phyloP scores from a whole-genome alignment of 768 basidiomycete genomes.

The Leccinum sublutescens region DNA sequence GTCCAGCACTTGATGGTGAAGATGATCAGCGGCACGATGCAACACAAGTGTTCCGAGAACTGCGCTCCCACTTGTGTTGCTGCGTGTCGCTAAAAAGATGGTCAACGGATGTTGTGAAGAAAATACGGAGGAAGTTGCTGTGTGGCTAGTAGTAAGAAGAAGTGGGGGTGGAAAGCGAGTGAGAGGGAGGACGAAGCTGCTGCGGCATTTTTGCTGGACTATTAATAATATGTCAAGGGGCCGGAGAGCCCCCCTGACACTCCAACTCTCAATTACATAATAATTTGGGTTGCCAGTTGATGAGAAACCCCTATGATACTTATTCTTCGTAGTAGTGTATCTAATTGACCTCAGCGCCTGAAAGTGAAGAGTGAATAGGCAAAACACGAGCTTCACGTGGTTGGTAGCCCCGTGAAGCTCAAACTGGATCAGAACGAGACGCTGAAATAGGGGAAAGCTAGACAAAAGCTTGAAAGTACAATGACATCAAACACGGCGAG shows the following conservation, averaged over 20 bases:
- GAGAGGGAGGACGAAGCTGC: not conserved
- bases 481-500: too few species aligned
- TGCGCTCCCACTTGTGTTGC: conserved; percentile 42
- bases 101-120: not conserved
- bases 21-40: conserved; percentile 12
- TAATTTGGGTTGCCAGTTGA: too few species aligned
- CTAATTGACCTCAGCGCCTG: too few species aligned
- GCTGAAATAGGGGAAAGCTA: too few species aligned
- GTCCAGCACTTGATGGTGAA: not conserved
- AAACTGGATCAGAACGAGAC: too few species aligned
- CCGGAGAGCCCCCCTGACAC: not conserved
- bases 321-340: too few species aligned
- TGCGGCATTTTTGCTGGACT: conserved; percentile 42
- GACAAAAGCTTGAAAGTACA: too few species aligned
- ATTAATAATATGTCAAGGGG: conserved; percentile 12
- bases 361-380: too few species aligned
- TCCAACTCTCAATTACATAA: not conserved
- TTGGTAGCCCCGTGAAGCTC: too few species aligned
- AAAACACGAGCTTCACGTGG: too few species aligned
- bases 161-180: not conserved
- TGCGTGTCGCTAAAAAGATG: conserved; percentile 9
- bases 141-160: not conserved
- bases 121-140: not conserved
- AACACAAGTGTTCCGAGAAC: conserved; percentile 44
- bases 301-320: too few species aligned